Evolutionary conservation across 192 early-diverging fungal species (phyloP), one percentile per base, ranked within the genome.

Genomic region (Podila epicladia): DNA sequence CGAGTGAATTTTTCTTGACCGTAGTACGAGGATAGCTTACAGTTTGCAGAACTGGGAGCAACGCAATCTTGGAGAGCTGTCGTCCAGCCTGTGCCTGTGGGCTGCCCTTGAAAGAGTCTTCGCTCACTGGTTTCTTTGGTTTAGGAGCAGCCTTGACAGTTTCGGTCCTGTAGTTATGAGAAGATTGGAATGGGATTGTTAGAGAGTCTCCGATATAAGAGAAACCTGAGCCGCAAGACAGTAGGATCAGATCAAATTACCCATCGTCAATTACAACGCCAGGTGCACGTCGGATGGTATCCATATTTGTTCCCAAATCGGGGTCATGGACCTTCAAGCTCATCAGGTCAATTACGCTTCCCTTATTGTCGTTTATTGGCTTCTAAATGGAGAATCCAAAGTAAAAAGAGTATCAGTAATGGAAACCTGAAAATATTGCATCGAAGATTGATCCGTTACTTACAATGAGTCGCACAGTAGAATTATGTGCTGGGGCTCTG

Each of bases 31-130:
- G 1, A 7, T 12, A 2, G 37, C 69, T 65, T 72, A 85, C 83
- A 33, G 63, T 68, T 28, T 61, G 37, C 5, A 85, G 50, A 9
- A 82, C 71, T 0, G 83, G 83, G 9, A 85, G 51, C n/a, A 85
- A 35, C 1, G 74, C 69, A 9, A 65, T 66, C 12, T 66, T 75
- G 22, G 71, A 37, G 6, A 85, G 55, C 32, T 85, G 69, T 48
- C 83, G 62, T 20, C 83, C 83, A 11, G 70, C 74, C 64, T 77
- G 71, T 29, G 62, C 73, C 26, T 60, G 70, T 22, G 65, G 69
- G 51, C 53, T 79, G 62, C 37, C 64, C 41, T 70, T 58, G 49
- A 82, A 82, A 3, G 61, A 33, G 2, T 74, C 73, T 13, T 82
- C 74, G 26, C 29, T 64, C 20, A 71, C 55, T 2, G 41, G 33